Base-by-base conservation (phyloP, 352 stramenopile species). In the Phytopythium oedochilum region DNA sequence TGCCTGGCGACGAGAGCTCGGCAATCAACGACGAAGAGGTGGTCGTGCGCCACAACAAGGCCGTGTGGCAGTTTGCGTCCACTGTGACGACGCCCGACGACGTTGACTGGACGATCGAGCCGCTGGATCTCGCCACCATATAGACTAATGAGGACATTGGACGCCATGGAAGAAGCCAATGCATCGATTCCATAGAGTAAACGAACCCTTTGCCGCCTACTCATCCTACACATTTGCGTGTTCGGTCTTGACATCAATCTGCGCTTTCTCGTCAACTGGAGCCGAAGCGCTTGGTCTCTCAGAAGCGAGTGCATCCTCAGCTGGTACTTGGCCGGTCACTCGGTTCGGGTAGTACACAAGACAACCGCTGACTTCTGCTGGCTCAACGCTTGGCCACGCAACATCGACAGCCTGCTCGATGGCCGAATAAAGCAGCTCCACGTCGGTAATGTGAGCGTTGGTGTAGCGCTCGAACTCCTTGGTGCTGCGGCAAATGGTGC, bases 61-160 rank as follows among this genome's bases (percentile, higher is more conserved):
- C 60, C 5, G 63, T 71, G 31, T 71, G 64, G 60, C 60, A 71
- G 44, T 71, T 71, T 49, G 42, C 63, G 12, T 68, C 64, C 11
- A 63, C 58, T 5, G 60, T 71, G 18, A 66, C 60, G 22, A 59
- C 53, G 5, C 51, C 43, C 2, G 56, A 68, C 44, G 53, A 71
- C 22, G 58, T 71, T 31, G 64, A 71, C 32, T 71, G 64, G 64
- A 31, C 60, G 11, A 63, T 68, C 55, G 56, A 71, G 31, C 64
- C 64, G 12, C 53, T 71, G 9, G 36, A 67, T 25, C 55, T 71
- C 28, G 39, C 57, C n/a, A 58, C 59, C 28, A 17, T 36, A 17
- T 51, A n/a, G n/a, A n/a, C n/a, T n/a, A n/a, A n/a, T n/a, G n/a
- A n/a, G n/a, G n/a, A n/a, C n/a, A n/a, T n/a, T n/a, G n/a, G n/a